Base-by-base conservation (phyloP, 306 rosid species). In the Sindora glabra region DNA sequence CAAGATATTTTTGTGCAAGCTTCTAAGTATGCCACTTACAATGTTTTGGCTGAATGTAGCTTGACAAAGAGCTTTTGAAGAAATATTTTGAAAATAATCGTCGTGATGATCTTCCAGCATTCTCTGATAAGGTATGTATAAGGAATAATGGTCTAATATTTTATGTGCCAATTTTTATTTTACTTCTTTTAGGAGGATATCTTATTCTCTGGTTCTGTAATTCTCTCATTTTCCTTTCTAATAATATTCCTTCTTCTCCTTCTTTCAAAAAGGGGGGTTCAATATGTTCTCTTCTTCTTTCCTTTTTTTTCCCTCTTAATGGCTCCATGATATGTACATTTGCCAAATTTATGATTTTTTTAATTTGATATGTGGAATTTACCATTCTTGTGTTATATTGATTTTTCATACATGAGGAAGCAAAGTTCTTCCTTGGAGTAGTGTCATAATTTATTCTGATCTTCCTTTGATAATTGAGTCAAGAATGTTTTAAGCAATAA, bases 41-140 rank as follows among this genome's bases (percentile, higher is more conserved):
- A 41, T 62, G 55, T 59, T 74, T 41, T 53, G 62, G 47, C 54
- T 65, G 53, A 67, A 56, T 78, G 73, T 72, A 92, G 99, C 95
- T 92, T 64, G 99, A 92, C 87, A 83, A 86, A 76, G 64, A 32
- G 29, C 87, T 92, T 61, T 63, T 92, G 79, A 84, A 70, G 80
- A 86, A 82, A 69, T 89, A 78, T 77, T 92, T 92, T 62, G 64
- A 54, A 21, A 60, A 72, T 12, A 86, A 92, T 81, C 96, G 44
- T 46, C 56, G 49, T 18, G 78, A 73, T 42, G 57, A 86, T 79
- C 81, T 86, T 71, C 95, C 99, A 37, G 83, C 80, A 72, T 92
- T 89, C 78, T 69, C 77, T 41, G 99, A 92, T 49, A 86, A 89
- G 96, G 96, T 92, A 88, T 64, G 14, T 47, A 51, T 37, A 48